phyloP scores from a whole-genome alignment of 2,329 filamentous ascomycete species.

The Fusarium clavum region DNA sequence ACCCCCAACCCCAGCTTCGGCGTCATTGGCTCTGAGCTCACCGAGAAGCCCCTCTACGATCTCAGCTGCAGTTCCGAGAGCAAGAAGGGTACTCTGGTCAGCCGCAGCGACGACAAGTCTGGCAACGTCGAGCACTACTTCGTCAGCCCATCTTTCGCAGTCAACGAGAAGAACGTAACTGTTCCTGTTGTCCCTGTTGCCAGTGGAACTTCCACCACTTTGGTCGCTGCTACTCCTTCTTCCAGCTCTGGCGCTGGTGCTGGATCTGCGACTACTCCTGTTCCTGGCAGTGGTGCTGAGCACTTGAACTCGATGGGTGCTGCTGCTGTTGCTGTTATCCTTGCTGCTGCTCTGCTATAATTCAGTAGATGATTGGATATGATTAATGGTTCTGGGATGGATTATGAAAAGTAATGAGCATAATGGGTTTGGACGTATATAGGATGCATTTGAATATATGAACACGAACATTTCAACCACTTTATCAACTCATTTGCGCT shows the following conservation, averaged over 20 bases:
- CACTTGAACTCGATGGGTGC: conserved; percentile 50
- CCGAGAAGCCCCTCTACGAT: conserved; percentile 69
- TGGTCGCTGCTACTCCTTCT: conserved; percentile 17
- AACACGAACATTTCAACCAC: neutral
- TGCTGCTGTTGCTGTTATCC: conserved; percentile 47
- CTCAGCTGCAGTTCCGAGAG: conserved; percentile 61
- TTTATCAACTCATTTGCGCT: neutral
- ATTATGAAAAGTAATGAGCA: conserved; percentile 18
- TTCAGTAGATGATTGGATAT: neutral
- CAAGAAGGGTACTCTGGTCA: conserved; percentile 27
- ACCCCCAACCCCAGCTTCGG: conserved; percentile 78
- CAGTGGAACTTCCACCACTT: conserved; percentile 29
- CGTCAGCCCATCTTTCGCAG: conserved; percentile 26
- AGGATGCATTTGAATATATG: conserved; percentile 5
- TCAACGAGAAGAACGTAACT: conserved; percentile 44
- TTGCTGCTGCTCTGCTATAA: conserved; percentile 50
- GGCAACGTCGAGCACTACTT: conserved; percentile 15
- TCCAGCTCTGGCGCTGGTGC: conserved; percentile 42
- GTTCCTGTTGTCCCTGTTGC: conserved; percentile 8
- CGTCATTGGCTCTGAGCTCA: conserved; percentile 67
- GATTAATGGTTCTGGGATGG: conserved; percentile 3
- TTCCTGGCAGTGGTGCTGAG: conserved; percentile 32
- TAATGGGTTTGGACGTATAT: neutral
- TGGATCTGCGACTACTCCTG: conserved; percentile 15
- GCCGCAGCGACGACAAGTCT: conserved; percentile 7